phyloP scores from a whole-genome alignment of 192 early-diverging fungal genomes.

The Coemansia sp. region DNA sequence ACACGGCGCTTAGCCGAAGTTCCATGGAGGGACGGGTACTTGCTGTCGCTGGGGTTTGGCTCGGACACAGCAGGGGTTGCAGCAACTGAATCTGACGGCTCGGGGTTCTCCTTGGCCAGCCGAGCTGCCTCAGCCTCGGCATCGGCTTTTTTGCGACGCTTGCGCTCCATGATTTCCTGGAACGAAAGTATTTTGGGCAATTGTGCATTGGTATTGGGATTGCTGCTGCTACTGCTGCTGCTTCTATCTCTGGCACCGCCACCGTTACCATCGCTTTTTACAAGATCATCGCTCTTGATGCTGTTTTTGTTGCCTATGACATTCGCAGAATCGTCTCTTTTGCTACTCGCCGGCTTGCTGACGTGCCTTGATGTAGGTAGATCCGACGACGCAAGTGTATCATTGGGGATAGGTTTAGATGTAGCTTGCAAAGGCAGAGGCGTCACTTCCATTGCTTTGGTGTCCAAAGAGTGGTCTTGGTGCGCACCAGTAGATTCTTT shows the following conservation, averaged over 20 bases:
- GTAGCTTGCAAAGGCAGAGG: no score
- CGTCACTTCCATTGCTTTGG: no score
- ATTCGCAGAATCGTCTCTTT: no score
- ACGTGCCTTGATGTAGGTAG: no score
- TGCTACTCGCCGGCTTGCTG: no score
- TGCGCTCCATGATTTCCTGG: conserved; percentile 41
- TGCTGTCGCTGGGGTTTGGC: neutral
- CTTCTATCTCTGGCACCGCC: neutral
- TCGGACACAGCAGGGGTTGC: neutral
- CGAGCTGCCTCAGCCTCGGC: neutral
- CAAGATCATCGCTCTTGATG: neutral
- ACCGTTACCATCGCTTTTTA: neutral
- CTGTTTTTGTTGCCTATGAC: no score
- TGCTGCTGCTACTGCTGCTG: no score
- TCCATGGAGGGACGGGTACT: neutral
- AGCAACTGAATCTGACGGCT: neutral
- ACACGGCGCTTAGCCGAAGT: conserved; percentile 15
- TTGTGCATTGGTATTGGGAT: neutral
- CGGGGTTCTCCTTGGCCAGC: neutral
- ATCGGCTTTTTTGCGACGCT: conserved; percentile 33
- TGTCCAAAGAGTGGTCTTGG: no score
- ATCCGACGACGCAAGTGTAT: no score
- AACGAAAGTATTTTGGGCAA: conserved; percentile 37
- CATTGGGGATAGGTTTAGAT: no score
- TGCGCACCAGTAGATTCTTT: neutral